Evolutionary conservation across 148 eudicot species (phyloP).

Genomic region (Heliamphora exappendiculata): DNA sequence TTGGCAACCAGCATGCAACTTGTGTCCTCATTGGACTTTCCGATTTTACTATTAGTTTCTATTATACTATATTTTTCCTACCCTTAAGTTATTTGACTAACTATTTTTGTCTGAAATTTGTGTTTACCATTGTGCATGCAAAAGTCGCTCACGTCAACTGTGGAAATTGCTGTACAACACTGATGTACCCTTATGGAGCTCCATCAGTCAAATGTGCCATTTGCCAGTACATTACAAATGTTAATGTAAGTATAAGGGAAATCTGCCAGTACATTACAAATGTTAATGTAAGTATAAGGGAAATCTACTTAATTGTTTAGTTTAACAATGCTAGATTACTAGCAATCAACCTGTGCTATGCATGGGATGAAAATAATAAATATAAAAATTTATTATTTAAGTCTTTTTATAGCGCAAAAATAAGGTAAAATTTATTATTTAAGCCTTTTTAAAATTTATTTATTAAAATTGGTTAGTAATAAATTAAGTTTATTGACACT

Average conservation of each 20-base stretch:
- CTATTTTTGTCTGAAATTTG: constrained; percentile 7
- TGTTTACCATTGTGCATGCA: constrained; percentile 10
- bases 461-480: no score
- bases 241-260: constrained; percentile 46
- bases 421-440: no score
- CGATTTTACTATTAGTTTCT: background rate
- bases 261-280: constrained; percentile 51
- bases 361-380: no score
- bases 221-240: constrained; percentile 72
- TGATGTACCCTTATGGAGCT: constrained; percentile 90
- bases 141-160: constrained; percentile 67
- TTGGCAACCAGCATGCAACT: background rate
- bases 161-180: constrained; percentile 64
- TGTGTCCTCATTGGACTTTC: background rate
- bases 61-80: background rate
- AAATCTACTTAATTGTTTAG: no score
- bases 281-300: constrained; percentile 51
- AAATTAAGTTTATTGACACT: no score
- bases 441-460: no score
- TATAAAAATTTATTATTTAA: no score
- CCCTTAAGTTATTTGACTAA: background rate
- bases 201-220: constrained; percentile 90
- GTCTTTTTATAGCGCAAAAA: no score
- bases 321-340: no score
- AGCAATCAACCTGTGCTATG: no score